Evolutionary conservation across 257 asterid genomes (phyloP).

Genomic region (Solanum tarijense): DNA sequence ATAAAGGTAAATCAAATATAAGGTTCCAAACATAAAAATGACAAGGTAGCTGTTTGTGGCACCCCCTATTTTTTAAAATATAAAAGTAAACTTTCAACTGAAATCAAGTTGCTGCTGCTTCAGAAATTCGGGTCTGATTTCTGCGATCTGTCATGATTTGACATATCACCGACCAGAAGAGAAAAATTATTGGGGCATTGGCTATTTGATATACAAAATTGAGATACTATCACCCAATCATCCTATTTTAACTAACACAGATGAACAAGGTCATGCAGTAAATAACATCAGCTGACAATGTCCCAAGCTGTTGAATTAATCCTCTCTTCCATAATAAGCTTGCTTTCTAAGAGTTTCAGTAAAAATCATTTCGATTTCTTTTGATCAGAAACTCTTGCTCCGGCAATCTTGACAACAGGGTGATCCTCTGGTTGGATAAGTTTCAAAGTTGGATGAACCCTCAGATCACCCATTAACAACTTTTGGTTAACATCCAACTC

Average conservation of each 20-base stretch:
- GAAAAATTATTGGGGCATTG: not conserved
- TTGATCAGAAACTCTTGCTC: conserved; percentile 38
- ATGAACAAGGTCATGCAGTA: not conserved
- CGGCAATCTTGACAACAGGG: conserved; percentile 35
- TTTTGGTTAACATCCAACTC: conserved; percentile 82
- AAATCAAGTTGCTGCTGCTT: not conserved
- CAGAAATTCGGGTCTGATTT: not conserved
- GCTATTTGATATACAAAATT: not conserved
- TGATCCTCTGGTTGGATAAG: conserved; percentile 30
- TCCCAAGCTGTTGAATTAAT: not conserved
- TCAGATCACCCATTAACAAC: conserved; percentile 61
- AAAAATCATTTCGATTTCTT: conserved; percentile 26
- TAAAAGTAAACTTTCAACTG: not conserved
- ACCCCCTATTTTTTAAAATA: not conserved
- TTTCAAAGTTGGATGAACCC: conserved; percentile 76
- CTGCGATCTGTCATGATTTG: not conserved
- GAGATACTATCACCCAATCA: not conserved
- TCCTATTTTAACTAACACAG: not conserved
- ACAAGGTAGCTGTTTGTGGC: not conserved
- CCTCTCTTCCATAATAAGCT: not conserved
- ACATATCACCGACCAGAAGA: not conserved
- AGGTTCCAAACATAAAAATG: not conserved
- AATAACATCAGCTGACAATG: not conserved
- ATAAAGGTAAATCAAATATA: no score
- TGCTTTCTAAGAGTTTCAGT: not conserved